Percentiles rank a stretch among this genome's conserved stretches.
Evolutionary conservation across 331 rosid genomes (phyloP).

Genomic region (Prunus yedoensis): DNA sequence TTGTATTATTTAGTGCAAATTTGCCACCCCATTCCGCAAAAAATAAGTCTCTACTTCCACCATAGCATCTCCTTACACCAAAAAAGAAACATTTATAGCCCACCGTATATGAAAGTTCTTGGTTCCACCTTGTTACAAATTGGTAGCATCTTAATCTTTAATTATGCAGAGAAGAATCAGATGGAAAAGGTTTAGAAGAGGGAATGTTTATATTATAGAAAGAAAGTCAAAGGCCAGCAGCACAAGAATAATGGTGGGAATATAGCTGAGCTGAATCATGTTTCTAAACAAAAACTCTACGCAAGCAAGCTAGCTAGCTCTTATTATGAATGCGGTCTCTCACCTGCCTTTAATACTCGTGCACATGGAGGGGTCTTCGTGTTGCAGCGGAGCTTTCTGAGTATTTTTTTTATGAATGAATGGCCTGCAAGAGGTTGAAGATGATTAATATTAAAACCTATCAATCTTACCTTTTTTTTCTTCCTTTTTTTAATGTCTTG

Average conservation of each 20-base stretch:
- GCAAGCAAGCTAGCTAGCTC: slow-evolving; percentile 3
- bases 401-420: slow-evolving; percentile 33
- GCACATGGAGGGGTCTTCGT: slow-evolving; percentile 78
- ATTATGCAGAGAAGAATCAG: slow-evolving; percentile 1
- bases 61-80: too few species aligned
- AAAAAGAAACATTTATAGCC: too few species aligned
- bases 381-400: slow-evolving; percentile 33
- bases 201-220: neutral
- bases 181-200: slow-evolving; percentile 4
- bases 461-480: slow-evolving; percentile 41
- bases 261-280: slow-evolving; percentile 12
- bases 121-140: too few species aligned
- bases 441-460: slow-evolving; percentile 39
- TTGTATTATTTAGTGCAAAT: too few species aligned
- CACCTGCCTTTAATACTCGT: slow-evolving; percentile 48
- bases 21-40: too few species aligned
- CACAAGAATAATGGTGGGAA: slow-evolving; percentile 7
- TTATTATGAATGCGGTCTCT: slow-evolving; percentile 16
- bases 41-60: too few species aligned
- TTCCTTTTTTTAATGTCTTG: neutral
- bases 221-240: neutral
- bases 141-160: slow-evolving; percentile 7
- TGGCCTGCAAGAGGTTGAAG: slow-evolving; percentile 54
- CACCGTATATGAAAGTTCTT: too few species aligned
- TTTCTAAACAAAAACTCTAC: neutral